phyloP scores from a whole-genome alignment of 495 filamentous ascomycete species.

The Daldinia childiae region DNA sequence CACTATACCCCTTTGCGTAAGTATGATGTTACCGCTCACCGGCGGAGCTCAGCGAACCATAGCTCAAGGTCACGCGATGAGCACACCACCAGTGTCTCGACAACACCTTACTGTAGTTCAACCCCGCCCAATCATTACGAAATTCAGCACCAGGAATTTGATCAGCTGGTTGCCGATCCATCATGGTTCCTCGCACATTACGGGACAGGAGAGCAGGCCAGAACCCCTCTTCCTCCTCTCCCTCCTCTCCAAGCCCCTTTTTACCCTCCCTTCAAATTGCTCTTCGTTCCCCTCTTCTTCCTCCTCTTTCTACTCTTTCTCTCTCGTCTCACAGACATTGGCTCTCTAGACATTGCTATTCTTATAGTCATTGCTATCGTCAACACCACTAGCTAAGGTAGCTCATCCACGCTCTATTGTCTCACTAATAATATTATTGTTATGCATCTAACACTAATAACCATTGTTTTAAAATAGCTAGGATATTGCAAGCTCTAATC shows the following conservation, averaged over 20 bases:
- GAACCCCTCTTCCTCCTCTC: slow-evolving; percentile 27
- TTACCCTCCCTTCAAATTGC: slow-evolving; percentile 39
- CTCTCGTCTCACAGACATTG: slow-evolving; percentile 43
- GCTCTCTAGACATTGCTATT: slow-evolving; percentile 36
- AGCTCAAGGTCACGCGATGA: slow-evolving; percentile 41
- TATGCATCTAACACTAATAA: slow-evolving; percentile 1
- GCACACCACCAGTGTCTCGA: slow-evolving; percentile 39
- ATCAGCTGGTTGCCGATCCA: slow-evolving; percentile 44
- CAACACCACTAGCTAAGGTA: slow-evolving; percentile 39
- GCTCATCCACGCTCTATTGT: slow-evolving; percentile 7
- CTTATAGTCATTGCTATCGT: slow-evolving; percentile 34
- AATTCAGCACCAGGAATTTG: slow-evolving; percentile 24
- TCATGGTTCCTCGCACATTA: slow-evolving; percentile 28
- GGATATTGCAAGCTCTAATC: slow-evolving; percentile 17
- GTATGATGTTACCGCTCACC: slow-evolving; percentile 39
- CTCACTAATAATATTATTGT: background rate
- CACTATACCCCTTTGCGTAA: slow-evolving; percentile 37
- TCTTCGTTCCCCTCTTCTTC: slow-evolving; percentile 36
- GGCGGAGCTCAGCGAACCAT: slow-evolving; percentile 44
- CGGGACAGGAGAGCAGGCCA: slow-evolving; percentile 20
- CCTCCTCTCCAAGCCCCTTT: slow-evolving; percentile 41
- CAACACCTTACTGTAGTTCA: slow-evolving; percentile 36
- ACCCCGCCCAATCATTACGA: slow-evolving; percentile 42
- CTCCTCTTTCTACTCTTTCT: slow-evolving; percentile 27
- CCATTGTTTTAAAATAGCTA: slow-evolving; percentile 17